Base-by-base conservation (phyloP, 495 filamentous ascomycete genomes). In the Lasiosphaeria miniovina region DNA sequence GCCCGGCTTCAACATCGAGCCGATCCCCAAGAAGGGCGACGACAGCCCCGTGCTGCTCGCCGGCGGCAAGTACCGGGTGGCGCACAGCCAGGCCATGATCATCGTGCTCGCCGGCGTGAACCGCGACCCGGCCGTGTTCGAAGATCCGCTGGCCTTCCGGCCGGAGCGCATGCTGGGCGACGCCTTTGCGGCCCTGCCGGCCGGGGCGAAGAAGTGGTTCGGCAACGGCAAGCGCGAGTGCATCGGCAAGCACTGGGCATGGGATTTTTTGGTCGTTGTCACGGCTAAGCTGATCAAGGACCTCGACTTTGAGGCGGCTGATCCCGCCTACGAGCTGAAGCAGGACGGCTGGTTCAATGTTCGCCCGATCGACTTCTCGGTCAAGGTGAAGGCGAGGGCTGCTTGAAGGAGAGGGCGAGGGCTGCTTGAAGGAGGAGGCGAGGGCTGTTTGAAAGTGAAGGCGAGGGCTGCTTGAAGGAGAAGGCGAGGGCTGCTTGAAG, bases 161-260 rank as follows among this genome's bases (percentile, higher is more conserved):
- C 87, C 87, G 0, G 86, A 88, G 71, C 74, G 87, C 8, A 88
- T 89, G 86, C 69, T 86, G 35, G 84, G 86, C 57, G 80, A 83
- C 46, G 63, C 78, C 10, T 88, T 88, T 61, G 77, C 85, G 33
- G 76, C 74, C 33, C 62, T 87, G 54, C 85, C 83, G 7, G 68
- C 71, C 14, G 82, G 80, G 17, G 82, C 83, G 4, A 88, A 86
- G 84, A 88, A 87, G 71, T 80, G 77, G 69, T 90, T 88, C 56
- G 88, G 88, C 3, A 89, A 89, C 59, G 88, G 87, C 12, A 83
- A 82, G 75, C 66, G 87, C 50, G 83, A 75, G 52, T 90, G 87
- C 59, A 86, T 89, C 53, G 87, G 86, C 14, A 80, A 83, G 50
- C 74, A 85, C n/a, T 88, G 87, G 72, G 86, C 87, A 0, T 84